These are phyloP conservation scores for Mrakia frigida DNA, from an alignment of 768 basidiomycete species.

Conservation along the genomic window DNA sequence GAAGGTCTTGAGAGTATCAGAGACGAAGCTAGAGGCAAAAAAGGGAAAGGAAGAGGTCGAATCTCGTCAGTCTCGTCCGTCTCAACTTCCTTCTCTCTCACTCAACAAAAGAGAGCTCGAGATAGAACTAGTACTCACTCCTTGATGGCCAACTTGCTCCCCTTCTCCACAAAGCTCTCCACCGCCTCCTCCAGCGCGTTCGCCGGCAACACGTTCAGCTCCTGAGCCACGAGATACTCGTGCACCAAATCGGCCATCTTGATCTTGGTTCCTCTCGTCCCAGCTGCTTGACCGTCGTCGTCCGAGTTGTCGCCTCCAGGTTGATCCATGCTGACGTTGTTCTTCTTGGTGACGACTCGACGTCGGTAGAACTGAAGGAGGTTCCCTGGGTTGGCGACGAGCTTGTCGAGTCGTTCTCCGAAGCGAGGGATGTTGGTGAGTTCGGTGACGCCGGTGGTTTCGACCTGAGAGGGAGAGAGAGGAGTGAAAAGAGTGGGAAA, in stretches of 20 bases:
- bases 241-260: constrained; percentile 82
- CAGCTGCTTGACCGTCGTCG: constrained; percentile 52
- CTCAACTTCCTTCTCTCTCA: constrained; percentile 1
- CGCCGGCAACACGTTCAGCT: constrained; percentile 84
- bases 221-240: constrained; percentile 87
- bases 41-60: background rate
- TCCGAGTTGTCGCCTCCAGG: constrained; percentile 69
- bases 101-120: background rate
- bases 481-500: background rate
- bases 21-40: constrained; percentile 41
- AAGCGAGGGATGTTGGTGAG: constrained; percentile 96
- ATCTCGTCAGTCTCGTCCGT: background rate
- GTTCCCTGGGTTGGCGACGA: constrained; percentile 89
- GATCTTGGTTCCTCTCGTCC: constrained; percentile 59
- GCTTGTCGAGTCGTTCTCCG: constrained; percentile 87
- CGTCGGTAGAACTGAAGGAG: constrained; percentile 83
- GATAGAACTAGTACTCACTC: constrained; percentile 52
- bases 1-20: constrained; percentile 41
- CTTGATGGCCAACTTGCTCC: constrained; percentile 86
- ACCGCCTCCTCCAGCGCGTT: constrained; percentile 90
- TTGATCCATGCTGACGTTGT: constrained; percentile 64
- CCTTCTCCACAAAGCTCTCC: constrained; percentile 93
- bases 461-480: constrained; percentile 53
- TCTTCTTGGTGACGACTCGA: constrained; percentile 54
- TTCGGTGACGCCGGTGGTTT: constrained; percentile 81